Percentiles rank a stretch among this genome's conserved stretches.
Evolutionary conservation across 1,139 yeast species (phyloP).

Genomic region (Blastobotrys serpentis): DNA sequence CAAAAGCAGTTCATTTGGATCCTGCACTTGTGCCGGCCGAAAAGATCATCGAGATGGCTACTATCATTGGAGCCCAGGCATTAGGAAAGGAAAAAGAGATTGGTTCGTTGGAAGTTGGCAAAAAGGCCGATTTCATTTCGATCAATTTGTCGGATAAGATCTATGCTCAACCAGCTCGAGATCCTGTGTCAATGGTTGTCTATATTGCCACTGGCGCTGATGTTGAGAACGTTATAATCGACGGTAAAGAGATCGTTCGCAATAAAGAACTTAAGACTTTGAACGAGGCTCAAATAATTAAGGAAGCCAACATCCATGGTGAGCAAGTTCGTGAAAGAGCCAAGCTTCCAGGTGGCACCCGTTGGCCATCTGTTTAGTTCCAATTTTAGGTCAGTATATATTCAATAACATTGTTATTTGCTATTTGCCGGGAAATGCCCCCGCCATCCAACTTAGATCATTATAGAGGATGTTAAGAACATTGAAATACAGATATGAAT

Average conservation of each 20-base stretch:
- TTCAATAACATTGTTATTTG: no score
- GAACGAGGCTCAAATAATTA: slow-evolving; percentile 30
- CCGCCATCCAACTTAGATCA: no score
- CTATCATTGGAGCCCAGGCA: slow-evolving; percentile 17
- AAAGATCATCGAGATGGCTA: slow-evolving; percentile 16
- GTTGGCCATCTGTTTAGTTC: neutral
- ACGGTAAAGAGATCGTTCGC: slow-evolving; percentile 29
- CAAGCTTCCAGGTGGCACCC: neutral
- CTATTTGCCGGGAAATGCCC: no score
- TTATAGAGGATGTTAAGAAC: no score
- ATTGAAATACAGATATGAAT: no score
- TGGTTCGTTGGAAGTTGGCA: slow-evolving; percentile 18
- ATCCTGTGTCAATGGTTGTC: slow-evolving; percentile 16
- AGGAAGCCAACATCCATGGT: slow-evolving; percentile 27
- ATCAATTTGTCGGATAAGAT: slow-evolving; percentile 20
- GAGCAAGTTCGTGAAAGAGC: slow-evolving; percentile 21
- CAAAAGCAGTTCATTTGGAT: slow-evolving; percentile 14
- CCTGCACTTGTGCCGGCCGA: slow-evolving; percentile 16
- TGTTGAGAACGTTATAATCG: slow-evolving; percentile 25
- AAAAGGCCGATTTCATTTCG: slow-evolving; percentile 18
- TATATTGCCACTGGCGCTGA: slow-evolving; percentile 19
- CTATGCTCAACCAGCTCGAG: slow-evolving; percentile 20
- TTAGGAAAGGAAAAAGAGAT: slow-evolving; percentile 17
- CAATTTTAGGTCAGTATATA: no score
- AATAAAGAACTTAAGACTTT: slow-evolving; percentile 27